A percentile compares a stretch with the other conserved stretches of the same genome.
Evolutionary conservation across 352 stramenopile genomes (phyloP).

Genomic region (Globisporangium uncinulatum): DNA sequence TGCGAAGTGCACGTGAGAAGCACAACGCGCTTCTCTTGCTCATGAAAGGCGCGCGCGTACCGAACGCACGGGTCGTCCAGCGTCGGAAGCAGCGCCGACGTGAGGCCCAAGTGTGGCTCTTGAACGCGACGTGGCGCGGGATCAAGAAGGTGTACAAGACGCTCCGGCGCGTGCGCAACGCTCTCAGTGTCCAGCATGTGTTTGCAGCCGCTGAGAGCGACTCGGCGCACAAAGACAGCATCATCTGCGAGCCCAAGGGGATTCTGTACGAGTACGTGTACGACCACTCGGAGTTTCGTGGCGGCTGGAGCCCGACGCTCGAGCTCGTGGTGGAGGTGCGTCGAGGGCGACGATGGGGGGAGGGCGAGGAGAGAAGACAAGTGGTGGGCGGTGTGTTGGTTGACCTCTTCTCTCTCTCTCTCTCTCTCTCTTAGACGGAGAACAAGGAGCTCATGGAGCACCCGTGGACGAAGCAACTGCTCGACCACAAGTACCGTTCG

Average conservation of each 20-base stretch:
- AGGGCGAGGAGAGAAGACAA: too few relatives aligned
- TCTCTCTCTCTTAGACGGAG: conserved; percentile 41
- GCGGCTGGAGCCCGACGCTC: conserved; percentile 51
- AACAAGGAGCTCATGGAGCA: conserved; percentile 75
- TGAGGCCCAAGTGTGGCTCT: conserved; percentile 14
- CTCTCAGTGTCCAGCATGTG: conserved; percentile 65
- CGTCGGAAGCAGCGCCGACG: conserved; percentile 18
- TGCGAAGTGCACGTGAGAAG: conserved; percentile 37
- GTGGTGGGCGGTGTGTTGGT: not conserved
- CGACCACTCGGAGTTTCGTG: conserved; percentile 63
- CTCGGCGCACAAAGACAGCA: conserved; percentile 35
- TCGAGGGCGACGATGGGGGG: not conserved
- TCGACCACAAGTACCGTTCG: conserved; percentile 64
- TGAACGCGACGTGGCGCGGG: conserved; percentile 27
- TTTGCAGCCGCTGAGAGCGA: conserved; percentile 39
- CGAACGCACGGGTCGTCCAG: conserved; percentile 9
- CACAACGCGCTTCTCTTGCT: conserved; percentile 36
- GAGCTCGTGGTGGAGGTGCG: conserved; percentile 55
- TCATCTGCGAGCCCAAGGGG: conserved; percentile 74
- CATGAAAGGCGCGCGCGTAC: conserved; percentile 42
- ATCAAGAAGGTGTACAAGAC: conserved; percentile 53
- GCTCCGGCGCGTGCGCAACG: conserved; percentile 27
- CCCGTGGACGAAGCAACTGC: conserved; percentile 65
- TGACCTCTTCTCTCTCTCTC: not conserved
- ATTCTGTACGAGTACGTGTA: conserved; percentile 84